Evolutionary conservation across 2,329 filamentous ascomycete species (phyloP).

Genomic region (Alternaria sp.): DNA sequence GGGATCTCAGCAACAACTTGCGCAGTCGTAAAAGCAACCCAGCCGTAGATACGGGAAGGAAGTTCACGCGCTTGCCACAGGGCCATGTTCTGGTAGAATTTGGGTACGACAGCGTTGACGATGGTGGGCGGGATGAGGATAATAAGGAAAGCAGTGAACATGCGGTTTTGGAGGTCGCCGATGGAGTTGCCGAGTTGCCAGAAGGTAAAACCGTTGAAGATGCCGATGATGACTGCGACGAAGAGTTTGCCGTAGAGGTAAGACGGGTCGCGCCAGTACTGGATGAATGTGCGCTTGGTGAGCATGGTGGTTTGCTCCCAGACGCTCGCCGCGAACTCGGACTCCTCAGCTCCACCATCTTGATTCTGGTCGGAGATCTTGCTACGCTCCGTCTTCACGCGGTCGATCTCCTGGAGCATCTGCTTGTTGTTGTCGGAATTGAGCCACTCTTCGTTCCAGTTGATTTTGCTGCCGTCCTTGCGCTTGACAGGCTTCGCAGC

Average conservation of each 20-base stretch:
- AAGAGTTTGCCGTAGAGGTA: conserved; percentile 83
- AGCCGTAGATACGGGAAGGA: conserved; percentile 78
- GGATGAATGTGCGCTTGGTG: conserved; percentile 73
- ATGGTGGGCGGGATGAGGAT: conserved; percentile 71
- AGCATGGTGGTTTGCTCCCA: conserved; percentile 70
- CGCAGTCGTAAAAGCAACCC: conserved; percentile 72
- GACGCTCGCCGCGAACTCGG: conserved; percentile 73
- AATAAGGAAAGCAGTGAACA: conserved; percentile 75
- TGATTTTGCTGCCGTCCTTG: conserved; percentile 64
- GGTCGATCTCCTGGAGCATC: conserved; percentile 71
- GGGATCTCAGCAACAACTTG: conserved; percentile 79
- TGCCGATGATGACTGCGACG: conserved; percentile 72
- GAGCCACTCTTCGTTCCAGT: conserved; percentile 81
- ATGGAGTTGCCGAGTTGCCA: conserved; percentile 72
- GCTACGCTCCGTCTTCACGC: conserved; percentile 67
- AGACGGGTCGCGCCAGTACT: conserved; percentile 79
- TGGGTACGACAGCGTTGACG: conserved; percentile 78
- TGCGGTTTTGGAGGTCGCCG: conserved; percentile 76
- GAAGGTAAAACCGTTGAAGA: conserved; percentile 85
- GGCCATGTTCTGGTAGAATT: conserved; percentile 76
- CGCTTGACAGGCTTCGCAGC: conserved; percentile 66
- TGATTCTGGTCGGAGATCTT: conserved; percentile 45
- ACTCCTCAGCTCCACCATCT: conserved; percentile 36
- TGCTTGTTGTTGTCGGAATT: conserved; percentile 68
- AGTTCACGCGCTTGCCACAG: conserved; percentile 79